Evolutionary conservation across 2,329 filamentous ascomycete species (phyloP), one percentile per base, ranked within the genome.

Genomic region (Nannizziopsis barbatae): DNA sequence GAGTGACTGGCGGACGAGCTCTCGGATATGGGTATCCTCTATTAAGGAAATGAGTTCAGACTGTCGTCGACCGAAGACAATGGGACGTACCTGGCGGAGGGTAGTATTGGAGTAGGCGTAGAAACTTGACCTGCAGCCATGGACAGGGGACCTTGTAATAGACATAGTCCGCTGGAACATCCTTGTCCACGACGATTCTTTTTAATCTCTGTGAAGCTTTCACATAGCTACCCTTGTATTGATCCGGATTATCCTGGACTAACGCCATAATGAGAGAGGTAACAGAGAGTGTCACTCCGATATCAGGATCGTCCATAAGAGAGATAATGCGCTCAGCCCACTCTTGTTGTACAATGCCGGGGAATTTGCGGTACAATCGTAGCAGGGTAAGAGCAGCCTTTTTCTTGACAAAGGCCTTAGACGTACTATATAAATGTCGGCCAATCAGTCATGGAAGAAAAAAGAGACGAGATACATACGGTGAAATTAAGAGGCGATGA

Each of bases 141-240:
- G 92, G 92, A 62, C 92, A 98, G 1, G 92, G 92, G n/a, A 98
- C 92, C 62, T 95, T 95, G 74, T 98, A 98, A 71, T 98, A 98
- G 20, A 95, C 78, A 63, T 98, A 98, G 63, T 96, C 92, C 49
- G 80, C 77, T 0, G 86, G 79, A 60, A 86, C 92, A 58, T 98
- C 90, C 54, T 84, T 83, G 57, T 96, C 90, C 20, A 96, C 81
- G 12, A 95, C 75, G 56, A 96, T 85, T 56, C 86, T 83, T 71
- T 95, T 95, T 58, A 98, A 67, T 49, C 88, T 76, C 53, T 86
- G 84, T 0, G 90, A 90, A 30, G 90, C 90, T 69, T 96, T 98
- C 54, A 88, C 82, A 63, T 95, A 96, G 59, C 86, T 86, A 37
- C 88, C 89, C 66, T 84, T 90, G 73, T 95, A 98, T 61, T 88